phyloP scores from a whole-genome alignment of 1,139 yeast genomes.

The Geotrichum bryndzae region DNA sequence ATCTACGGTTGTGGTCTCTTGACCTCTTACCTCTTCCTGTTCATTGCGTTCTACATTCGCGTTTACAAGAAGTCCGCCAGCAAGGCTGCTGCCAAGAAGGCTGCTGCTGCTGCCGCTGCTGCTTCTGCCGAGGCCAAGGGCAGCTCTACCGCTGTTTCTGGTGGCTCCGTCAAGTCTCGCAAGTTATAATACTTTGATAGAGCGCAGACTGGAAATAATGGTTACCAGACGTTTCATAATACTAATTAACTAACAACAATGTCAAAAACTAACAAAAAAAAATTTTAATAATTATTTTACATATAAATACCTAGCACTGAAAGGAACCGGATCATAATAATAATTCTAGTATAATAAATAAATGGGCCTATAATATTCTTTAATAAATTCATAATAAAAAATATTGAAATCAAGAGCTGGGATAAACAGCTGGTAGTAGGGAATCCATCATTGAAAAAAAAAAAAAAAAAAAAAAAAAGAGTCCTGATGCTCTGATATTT shows the following conservation, averaged over 20 bases:
- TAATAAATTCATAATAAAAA: neutral
- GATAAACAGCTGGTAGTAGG: neutral
- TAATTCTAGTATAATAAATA: neutral
- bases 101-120: conserved; percentile 19
- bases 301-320: neutral
- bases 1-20: conserved; percentile 82
- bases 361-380: neutral
- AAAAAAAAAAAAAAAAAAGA: too few species aligned
- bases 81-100: conserved; percentile 22
- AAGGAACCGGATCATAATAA: neutral
- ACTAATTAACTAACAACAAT: too few species aligned
- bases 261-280: too few species aligned
- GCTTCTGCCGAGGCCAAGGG: conserved; percentile 18
- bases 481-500: too few species aligned
- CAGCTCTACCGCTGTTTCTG: conserved; percentile 18
- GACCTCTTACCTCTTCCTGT: conserved; percentile 82
- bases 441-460: neutral
- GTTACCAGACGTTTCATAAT: neutral
- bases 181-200: conserved; percentile 6
- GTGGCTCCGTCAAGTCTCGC: conserved; percentile 19
- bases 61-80: conserved; percentile 52
- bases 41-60: conserved; percentile 87
- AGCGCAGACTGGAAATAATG: neutral
- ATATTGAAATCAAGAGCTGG: neutral
- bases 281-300: too few species aligned